A percentile compares a stretch with the other conserved stretches of the same genome.
phyloP scores from a whole-genome alignment of 352 stramenopile species.

The Elongisporangium anandrum region DNA sequence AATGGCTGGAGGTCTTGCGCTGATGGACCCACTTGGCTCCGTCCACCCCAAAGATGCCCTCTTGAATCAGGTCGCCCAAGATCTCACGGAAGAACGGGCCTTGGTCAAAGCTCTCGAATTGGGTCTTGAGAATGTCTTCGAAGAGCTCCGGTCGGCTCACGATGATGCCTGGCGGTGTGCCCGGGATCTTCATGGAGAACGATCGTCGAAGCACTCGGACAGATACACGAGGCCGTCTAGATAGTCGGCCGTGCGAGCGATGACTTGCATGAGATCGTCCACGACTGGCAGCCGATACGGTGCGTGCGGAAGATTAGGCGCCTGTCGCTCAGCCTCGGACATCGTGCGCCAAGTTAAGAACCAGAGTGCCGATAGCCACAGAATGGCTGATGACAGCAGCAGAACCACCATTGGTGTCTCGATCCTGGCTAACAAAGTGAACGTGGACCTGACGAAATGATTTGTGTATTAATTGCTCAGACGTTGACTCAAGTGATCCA shows the following conservation, averaged over 20 bases:
- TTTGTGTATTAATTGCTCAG: too few relatives aligned
- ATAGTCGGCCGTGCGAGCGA: constrained; percentile 3
- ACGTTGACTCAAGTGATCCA: too few relatives aligned
- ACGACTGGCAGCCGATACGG: neutral
- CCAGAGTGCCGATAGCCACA: too few relatives aligned
- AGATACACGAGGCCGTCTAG: constrained; percentile 4
- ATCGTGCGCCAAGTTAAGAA: too few relatives aligned
- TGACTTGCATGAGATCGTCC: constrained; percentile 2
- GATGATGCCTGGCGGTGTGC: constrained; percentile 18
- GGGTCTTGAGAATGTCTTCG: constrained; percentile 28
- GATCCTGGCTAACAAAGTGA: too few relatives aligned
- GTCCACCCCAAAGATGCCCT: constrained; percentile 64
- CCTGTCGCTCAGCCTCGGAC: too few relatives aligned
- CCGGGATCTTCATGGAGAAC: constrained; percentile 16
- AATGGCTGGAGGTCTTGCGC: constrained; percentile 76
- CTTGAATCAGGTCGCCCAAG: constrained; percentile 21
- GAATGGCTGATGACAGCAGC: too few relatives aligned
- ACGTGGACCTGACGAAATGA: too few relatives aligned
- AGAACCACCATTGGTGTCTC: too few relatives aligned
- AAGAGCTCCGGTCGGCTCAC: constrained; percentile 19
- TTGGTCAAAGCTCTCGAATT: constrained; percentile 36
- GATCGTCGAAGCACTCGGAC: constrained; percentile 12
- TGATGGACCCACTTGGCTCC: constrained; percentile 56
- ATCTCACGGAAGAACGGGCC: constrained; percentile 32
- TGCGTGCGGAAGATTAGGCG: neutral